phyloP scores from a whole-genome alignment of 225 moss, liverwort and hornwort species.

The Lunularia cruciata region DNA sequence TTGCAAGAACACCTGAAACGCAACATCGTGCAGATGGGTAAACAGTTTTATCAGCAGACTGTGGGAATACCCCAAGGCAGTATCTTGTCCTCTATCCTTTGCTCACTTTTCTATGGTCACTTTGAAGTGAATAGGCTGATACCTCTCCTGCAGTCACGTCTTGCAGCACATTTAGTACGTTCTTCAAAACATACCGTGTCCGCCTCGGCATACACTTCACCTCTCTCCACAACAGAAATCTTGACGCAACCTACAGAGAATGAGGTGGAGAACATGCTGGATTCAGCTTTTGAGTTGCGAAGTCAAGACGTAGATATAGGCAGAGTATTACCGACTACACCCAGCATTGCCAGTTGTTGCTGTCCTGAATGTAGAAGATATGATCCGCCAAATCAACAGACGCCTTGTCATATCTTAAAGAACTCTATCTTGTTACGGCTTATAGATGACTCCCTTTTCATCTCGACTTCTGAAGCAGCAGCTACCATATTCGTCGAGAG shows the following conservation, averaged over 20 bases:
- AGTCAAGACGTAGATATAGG: conserved; percentile 6
- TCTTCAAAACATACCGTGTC: background rate
- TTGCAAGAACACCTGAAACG: conserved; percentile 83
- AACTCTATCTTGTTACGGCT: conserved; percentile 66
- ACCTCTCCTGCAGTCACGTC: conserved; percentile 57
- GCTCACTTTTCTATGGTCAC: conserved; percentile 93
- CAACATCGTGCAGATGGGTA: conserved; percentile 90
- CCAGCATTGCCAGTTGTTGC: background rate
- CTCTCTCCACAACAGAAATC: conserved; percentile 6
- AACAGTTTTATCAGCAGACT: conserved; percentile 84
- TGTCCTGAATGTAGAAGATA: background rate
- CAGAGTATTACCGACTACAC: background rate
- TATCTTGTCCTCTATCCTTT: conserved; percentile 86
- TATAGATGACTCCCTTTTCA: conserved; percentile 92
- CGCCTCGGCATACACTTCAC: background rate
- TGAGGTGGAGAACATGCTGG: conserved; percentile 35
- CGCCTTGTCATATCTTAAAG: background rate
- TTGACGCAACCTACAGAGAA: conserved; percentile 4
- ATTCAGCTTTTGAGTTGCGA: conserved; percentile 15
- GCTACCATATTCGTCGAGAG: conserved; percentile 69
- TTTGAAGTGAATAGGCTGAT: conserved; percentile 67
- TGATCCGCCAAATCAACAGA: background rate
- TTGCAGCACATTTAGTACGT: conserved; percentile 11
- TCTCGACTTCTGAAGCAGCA: conserved; percentile 71
- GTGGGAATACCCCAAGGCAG: conserved; percentile 94